A percentile compares a stretch with the other conserved stretches of the same genome.
Conservation (phyloP, 208 protist genomes). For the Wallacemonas rigidus region DNA sequence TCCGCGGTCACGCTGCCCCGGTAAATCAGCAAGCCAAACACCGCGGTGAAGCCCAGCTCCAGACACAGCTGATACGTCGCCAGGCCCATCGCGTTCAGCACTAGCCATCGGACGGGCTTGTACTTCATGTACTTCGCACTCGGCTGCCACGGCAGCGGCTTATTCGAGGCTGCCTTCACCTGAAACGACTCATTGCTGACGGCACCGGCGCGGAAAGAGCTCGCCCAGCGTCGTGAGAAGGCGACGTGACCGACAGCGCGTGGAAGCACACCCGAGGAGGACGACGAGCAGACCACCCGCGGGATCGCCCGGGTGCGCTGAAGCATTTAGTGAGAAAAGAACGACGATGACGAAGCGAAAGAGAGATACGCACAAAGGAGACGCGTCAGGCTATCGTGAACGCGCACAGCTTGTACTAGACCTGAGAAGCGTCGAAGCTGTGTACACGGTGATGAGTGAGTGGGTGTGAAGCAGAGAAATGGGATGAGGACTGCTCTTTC, state of each 20-base stretch:
- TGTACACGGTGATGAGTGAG: not conserved
- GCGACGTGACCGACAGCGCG: not conserved
- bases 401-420: too few relatives aligned
- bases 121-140: slow-evolving; percentile 44
- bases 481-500: too few relatives aligned
- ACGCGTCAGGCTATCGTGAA: too few relatives aligned
- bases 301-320: too few relatives aligned
- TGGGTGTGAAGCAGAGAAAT: not conserved
- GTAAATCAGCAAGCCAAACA: slow-evolving; percentile 48
- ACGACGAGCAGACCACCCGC: too few relatives aligned
- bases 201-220: slow-evolving; percentile 8
- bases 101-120: slow-evolving; percentile 44
- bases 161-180: slow-evolving; percentile 1
- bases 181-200: slow-evolving; percentile 4
- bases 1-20: slow-evolving; percentile 26
- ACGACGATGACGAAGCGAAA: not conserved
- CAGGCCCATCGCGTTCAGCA: slow-evolving; percentile 55
- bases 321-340: too few relatives aligned
- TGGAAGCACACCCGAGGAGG: too few relatives aligned
- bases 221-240: slow-evolving; percentile 4
- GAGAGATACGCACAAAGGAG: too few relatives aligned
- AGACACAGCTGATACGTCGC: slow-evolving; percentile 73
- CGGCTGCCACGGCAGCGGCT: slow-evolving; percentile 35
- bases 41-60: slow-evolving; percentile 45
- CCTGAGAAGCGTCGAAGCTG: too few relatives aligned